Base-by-base conservation (phyloP, 1,284 basidiomycete species). In the Cystobasidium pallidum region DNA sequence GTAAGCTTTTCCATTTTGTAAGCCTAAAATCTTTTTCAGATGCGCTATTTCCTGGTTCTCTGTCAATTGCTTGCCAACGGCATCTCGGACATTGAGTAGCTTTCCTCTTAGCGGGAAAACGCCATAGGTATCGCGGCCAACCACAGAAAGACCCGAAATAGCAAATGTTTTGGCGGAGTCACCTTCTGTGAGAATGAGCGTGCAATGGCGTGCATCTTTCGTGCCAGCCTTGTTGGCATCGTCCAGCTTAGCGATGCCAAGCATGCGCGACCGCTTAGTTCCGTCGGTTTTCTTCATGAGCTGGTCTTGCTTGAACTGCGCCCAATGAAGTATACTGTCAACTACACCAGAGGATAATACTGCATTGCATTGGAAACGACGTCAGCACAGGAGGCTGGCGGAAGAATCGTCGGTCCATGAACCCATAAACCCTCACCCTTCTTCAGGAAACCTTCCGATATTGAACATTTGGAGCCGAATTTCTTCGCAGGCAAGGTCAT, bases 171-270 rank as follows among this genome's bases (percentile, higher is more conserved):
- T 98, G 85, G 96, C 96, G 28, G 96, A 99, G 84, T 99, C 95
- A 85, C 96, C 96, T 87, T 99, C 96, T 0, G 96, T 99, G 21
- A 99, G 85, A 76, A 99, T 99, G 73, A 99, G 86, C 0, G 96
- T 99, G 79, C 96, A 99, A 65, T 91, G 86, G 63, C 85, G 85
- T 6, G 88, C 92, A 64, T 89, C 85, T 77, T 85, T 88, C 1
- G 91, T 91, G 45, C 96, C 96, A 3, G 96, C 96, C 79, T 95
- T 96, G 85, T 99, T 99, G 49, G 96, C 96, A 78, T 99, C 96
- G 57, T 94, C 89, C 24, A 99, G 87, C 81, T 99, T 99, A 55
- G 91, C 87, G 78, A 99, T 86, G 62, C 96, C 96, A 1, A 91
- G 87, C 74, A 99, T 87, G 67, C 82, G 87, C 75, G 87, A 90